Evolutionary conservation across 805 yeast genomes (phyloP), one percentile per base, ranked within the genome.

Genomic region (Candida taoyuanica): DNA sequence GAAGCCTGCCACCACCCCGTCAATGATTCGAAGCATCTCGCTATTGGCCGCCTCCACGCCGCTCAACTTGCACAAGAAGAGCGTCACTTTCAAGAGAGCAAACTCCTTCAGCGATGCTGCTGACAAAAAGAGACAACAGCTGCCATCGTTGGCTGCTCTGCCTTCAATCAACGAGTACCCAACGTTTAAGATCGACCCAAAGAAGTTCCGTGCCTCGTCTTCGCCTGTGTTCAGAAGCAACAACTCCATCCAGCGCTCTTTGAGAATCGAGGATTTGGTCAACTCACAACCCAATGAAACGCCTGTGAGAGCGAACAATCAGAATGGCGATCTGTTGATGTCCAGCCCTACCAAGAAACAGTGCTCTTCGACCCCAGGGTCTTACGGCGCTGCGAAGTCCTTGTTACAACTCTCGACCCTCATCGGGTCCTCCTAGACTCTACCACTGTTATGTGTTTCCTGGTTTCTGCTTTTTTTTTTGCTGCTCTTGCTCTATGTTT

Each of bases 381-480:
- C 72, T 1, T 68, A 67, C 38, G 73, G 73, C 26, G 74, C 74
- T 20, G 74, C 74, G 9, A 60, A 64, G 37, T 68, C 71, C 17
- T 47, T 69, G 37, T 41, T 69, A 20, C 72, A 68, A 42, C 40
- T 69, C 42, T 68, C 72, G 5, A 21, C 39, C 6, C 58, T 65
- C 36, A 45, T 46, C 39, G 42, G 48, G 8, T 58, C 65, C 13
- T 42, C 40, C 33, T 46, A 16, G 39, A 13, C 5, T 15, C 15
- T 21, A 33, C 5, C 5, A 7, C 24, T 16, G n/a, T 8, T 13
- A 26, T 7, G 13, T 31, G 13, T 15, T 29, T 24, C 26, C 23
- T 26, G 34, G 16, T 28, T 17, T 17, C 15, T 31, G 23, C 29
- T 29, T 34, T 30, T 36, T 33, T 13, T 26, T 29, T 29, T 33